Evolutionary conservation across 208 protist genomes (phyloP).

Genomic region (Leptomonas seymouri): DNA sequence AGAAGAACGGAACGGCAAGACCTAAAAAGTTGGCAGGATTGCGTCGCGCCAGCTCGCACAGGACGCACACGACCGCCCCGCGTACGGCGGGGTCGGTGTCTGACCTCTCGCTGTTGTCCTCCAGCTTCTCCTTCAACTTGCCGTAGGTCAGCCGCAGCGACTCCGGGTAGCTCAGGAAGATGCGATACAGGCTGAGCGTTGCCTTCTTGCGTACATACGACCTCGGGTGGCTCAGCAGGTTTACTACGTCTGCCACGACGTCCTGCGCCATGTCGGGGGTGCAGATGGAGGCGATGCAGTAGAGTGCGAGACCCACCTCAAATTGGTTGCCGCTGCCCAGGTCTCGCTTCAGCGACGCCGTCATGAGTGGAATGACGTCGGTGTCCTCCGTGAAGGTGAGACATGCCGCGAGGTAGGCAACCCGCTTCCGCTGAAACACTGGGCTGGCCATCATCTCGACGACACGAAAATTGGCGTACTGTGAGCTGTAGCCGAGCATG

Average conservation of each 20-base stretch:
- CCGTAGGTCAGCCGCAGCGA: constrained; percentile 96
- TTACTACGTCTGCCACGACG: constrained; percentile 95
- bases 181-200: constrained; percentile 95
- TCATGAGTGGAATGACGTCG: constrained; percentile 97
- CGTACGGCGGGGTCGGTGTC: constrained; percentile 92
- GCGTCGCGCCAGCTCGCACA: constrained; percentile 98
- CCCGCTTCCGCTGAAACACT: constrained; percentile 84
- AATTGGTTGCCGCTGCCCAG: constrained; percentile 94
- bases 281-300: constrained; percentile 96
- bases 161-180: constrained; percentile 98
- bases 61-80: constrained; percentile 96
- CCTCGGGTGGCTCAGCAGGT: constrained; percentile 88
- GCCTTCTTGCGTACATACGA: constrained; percentile 97
- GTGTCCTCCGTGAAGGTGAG: constrained; percentile 95
- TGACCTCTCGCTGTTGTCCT: constrained; percentile 87
- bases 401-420: constrained; percentile 95
- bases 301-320: constrained; percentile 96
- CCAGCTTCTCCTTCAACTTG: constrained; percentile 96
- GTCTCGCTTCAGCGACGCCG: constrained; percentile 97
- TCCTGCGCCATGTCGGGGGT: constrained; percentile 96
- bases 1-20: constrained; percentile 97
- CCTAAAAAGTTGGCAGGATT: constrained; percentile 98
- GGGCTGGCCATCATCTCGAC: constrained; percentile 96
- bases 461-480: constrained; percentile 96
- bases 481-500: constrained; percentile 98